A percentile compares a stretch with the other conserved stretches of the same genome.
Conservation (phyloP, 495 filamentous ascomycete species). For the Neurospora sp. region DNA sequence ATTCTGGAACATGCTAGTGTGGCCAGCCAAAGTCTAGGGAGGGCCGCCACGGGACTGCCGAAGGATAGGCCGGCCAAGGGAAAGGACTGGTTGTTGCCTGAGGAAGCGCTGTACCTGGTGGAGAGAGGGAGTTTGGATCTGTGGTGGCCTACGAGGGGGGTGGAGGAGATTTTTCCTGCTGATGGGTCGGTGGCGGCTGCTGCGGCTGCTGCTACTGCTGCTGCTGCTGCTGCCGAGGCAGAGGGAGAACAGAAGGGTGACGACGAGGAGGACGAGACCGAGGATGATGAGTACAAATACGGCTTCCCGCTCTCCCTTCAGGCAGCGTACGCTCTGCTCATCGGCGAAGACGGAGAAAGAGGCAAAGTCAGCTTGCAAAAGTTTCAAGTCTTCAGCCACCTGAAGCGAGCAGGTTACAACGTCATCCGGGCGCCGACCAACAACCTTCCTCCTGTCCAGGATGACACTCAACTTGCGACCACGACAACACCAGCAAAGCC, state of each 20-base stretch:
- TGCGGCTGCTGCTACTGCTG: not conserved
- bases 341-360: constrained; percentile 51
- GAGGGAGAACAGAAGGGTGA: constrained; percentile 15
- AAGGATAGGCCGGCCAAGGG: constrained; percentile 38
- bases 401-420: constrained; percentile 77
- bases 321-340: constrained; percentile 73
- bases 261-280: constrained; percentile 6
- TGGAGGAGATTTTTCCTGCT: constrained; percentile 30
- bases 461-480: not conserved
- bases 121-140: constrained; percentile 81
- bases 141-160: constrained; percentile 54
- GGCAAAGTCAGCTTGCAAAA: constrained; percentile 61
- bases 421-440: constrained; percentile 57
- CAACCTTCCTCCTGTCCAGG: not conserved
- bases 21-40: constrained; percentile 32
- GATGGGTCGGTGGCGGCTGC: not conserved
- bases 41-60: constrained; percentile 31
- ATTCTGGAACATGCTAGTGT: constrained; percentile 34
- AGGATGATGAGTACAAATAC: constrained; percentile 41
- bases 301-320: constrained; percentile 81
- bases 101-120: constrained; percentile 81
- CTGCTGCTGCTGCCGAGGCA: constrained; percentile 4
- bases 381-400: constrained; percentile 74
- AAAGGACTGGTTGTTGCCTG: constrained; percentile 73
- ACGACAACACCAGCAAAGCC: not conserved